Conservation (phyloP, 2,329 filamentous ascomycete species). For the Venturia oleaginea region DNA sequence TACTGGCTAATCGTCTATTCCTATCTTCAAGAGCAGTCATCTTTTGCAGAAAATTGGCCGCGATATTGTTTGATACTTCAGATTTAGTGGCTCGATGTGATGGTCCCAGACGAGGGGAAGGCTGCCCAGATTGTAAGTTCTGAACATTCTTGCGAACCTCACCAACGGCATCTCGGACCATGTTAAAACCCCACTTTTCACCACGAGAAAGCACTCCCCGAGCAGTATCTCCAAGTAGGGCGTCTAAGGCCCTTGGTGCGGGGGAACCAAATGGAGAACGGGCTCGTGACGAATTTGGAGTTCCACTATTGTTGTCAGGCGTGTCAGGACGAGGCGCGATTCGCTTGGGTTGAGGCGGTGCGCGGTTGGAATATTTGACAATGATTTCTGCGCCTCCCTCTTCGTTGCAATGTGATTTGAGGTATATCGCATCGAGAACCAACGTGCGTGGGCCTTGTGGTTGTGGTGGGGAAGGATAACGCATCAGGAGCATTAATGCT, state of each 20-base stretch:
- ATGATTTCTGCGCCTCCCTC: slow-evolving; percentile 58
- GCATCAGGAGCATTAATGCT: slow-evolving; percentile 71
- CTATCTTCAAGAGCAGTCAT: slow-evolving; percentile 48
- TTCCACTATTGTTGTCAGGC: slow-evolving; percentile 4
- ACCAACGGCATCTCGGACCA: slow-evolving; percentile 70
- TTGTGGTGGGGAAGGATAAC: slow-evolving; percentile 62
- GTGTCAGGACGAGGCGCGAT: slow-evolving; percentile 2
- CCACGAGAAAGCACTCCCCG: slow-evolving; percentile 64
- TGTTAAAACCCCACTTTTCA: slow-evolving; percentile 70
- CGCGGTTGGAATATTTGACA: slow-evolving; percentile 55
- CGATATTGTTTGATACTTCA: slow-evolving; percentile 31
- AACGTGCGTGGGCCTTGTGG: slow-evolving; percentile 66
- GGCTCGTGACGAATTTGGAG: slow-evolving; percentile 5
- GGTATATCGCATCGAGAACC: slow-evolving; percentile 74
- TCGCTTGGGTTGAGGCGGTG: slow-evolving; percentile 22
- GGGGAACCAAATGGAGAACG: slow-evolving; percentile 11
- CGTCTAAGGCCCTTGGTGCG: slow-evolving; percentile 43
- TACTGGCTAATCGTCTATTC: slow-evolving; percentile 56
- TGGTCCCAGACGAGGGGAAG: slow-evolving; percentile 18
- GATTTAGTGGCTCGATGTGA: slow-evolving; percentile 21
- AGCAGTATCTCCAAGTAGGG: slow-evolving; percentile 65
- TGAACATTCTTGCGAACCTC: slow-evolving; percentile 67
- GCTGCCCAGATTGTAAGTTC: neutral
- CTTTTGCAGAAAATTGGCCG: slow-evolving; percentile 27
- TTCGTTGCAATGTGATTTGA: slow-evolving; percentile 54